Percentiles rank a stretch among this genome's conserved stretches.
phyloP scores from a whole-genome alignment of 2,329 filamentous ascomycete genomes.

The Aspergillus sp. region DNA sequence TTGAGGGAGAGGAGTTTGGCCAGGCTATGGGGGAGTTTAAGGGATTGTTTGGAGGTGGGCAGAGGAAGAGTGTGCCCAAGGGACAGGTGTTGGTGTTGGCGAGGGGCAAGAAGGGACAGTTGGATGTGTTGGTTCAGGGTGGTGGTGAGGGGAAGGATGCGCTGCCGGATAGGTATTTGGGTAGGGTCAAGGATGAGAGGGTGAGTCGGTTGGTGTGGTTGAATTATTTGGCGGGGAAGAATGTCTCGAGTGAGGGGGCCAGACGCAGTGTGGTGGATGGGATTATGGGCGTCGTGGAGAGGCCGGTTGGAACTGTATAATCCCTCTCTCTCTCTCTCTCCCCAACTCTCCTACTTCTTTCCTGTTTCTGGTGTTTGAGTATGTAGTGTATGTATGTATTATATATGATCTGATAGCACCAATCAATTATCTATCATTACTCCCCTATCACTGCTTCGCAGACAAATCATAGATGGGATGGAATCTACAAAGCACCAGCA shows the following conservation, averaged over 20 bases:
- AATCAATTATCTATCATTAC: neutral
- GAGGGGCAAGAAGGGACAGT: slow-evolving; percentile 64
- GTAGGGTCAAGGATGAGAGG: slow-evolving; percentile 74
- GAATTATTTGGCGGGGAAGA: slow-evolving; percentile 83
- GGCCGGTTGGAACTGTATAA: slow-evolving; percentile 78
- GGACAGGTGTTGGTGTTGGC: slow-evolving; percentile 73
- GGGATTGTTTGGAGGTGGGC: slow-evolving; percentile 73
- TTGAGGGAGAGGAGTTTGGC: slow-evolving; percentile 75
- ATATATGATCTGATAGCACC: neutral
- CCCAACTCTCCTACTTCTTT: no score
- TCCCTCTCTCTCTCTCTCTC: no score
- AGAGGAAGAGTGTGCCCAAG: slow-evolving; percentile 70
- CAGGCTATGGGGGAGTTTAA: slow-evolving; percentile 76
- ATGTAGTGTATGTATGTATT: slow-evolving; percentile 1
- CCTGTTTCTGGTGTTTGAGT: neutral
- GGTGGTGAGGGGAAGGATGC: slow-evolving; percentile 41
- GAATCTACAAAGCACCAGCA: slow-evolving; percentile 61
- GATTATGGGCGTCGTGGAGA: slow-evolving; percentile 81
- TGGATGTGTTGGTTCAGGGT: slow-evolving; percentile 67
- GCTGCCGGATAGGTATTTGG: slow-evolving; percentile 59
- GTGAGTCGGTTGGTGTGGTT: slow-evolving; percentile 83
- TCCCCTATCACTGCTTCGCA: neutral
- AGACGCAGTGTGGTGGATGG: slow-evolving; percentile 82
- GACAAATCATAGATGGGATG: neutral
- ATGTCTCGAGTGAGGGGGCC: slow-evolving; percentile 81